These are phyloP conservation scores for Rhynchospora pubera DNA, from an alignment of 176 grass and related monocot genomes.

Conservation along the genomic window DNA sequence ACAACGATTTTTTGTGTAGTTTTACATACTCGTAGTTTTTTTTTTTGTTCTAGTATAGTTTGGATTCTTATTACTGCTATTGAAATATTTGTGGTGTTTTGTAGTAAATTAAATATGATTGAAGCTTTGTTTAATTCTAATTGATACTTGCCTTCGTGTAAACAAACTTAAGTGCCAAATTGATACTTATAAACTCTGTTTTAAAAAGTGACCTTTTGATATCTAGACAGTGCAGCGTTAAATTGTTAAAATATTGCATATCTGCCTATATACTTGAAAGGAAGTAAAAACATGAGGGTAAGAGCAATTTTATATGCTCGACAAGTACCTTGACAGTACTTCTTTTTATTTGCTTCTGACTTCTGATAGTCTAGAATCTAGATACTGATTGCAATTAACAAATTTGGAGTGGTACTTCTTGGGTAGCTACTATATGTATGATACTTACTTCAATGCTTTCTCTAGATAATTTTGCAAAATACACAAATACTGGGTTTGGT, in stretches of 20 bases:
- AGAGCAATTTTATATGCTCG: background rate
- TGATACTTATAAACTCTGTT: background rate
- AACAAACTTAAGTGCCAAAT: background rate
- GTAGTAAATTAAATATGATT: background rate
- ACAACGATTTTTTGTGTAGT: background rate
- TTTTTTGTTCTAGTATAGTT: background rate
- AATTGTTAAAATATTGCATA: background rate
- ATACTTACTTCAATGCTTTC: background rate
- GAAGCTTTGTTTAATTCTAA: background rate
- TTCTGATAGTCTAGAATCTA: no score
- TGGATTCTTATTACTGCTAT: background rate
- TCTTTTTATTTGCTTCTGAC: no score
- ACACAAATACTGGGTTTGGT: background rate
- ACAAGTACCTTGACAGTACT: no score
- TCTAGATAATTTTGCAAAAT: background rate
- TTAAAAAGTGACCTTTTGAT: background rate
- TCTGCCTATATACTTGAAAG: background rate
- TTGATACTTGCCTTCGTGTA: background rate
- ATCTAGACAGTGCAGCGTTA: background rate
- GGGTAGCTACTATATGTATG: background rate
- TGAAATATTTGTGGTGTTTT: background rate
- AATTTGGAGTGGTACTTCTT: background rate
- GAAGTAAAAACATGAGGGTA: background rate
- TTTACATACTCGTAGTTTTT: background rate
- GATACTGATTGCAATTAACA: no score